Evolutionary conservation across 2,329 filamentous ascomycete genomes (phyloP), one percentile per base, ranked within the genome.

Genomic region (Fusarium protoensiforme): DNA sequence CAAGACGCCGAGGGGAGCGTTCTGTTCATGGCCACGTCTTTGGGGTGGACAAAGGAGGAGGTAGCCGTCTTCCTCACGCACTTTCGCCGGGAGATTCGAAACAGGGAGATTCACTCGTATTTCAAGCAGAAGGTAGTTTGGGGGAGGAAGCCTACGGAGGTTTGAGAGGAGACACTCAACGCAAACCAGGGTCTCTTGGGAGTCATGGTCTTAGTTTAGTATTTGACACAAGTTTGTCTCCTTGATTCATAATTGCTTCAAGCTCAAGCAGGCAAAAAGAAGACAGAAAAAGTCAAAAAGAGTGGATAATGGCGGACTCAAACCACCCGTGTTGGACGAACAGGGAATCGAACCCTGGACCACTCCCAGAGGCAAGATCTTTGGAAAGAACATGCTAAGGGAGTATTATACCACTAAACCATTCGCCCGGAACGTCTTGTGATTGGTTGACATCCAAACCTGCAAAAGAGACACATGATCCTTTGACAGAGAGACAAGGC

Each of bases 301-400:
- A 61, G 60, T 33, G 61, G 41, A 69, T 57, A 67, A 62, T 11
- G 7, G 57, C 57, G 69, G 69, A 8, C 8, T 70, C 1, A 14
- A 67, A 61, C 69, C 69, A 70, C 69, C 53, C 2, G 18, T 20
- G 0, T 46, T 72, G 66, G 69, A 73, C 69, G 61, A 72, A 69
- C 69, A 72, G 69, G 69, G 69, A 72, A 66, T 72, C 65, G 69
- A 73, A 72, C 69, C 69, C 69, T 69, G 69, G 65, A 61, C 65
- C 65, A 69, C 69, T 72, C 68, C 68, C 69, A 69, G 29, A 51
- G 24, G 41, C 29, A 4, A 18, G 6, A n/a, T 29, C 31, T 38
- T 24, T 2, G 11, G 1, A 29, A 8, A 59, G 43, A 56, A 24
- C 18, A 24, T 70, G 58, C 66, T 73, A 72, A 72, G 61, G 70